Evolutionary conservation across 805 yeast genomes (phyloP).

Genomic region (Nakazawaea molendinolei): DNA sequence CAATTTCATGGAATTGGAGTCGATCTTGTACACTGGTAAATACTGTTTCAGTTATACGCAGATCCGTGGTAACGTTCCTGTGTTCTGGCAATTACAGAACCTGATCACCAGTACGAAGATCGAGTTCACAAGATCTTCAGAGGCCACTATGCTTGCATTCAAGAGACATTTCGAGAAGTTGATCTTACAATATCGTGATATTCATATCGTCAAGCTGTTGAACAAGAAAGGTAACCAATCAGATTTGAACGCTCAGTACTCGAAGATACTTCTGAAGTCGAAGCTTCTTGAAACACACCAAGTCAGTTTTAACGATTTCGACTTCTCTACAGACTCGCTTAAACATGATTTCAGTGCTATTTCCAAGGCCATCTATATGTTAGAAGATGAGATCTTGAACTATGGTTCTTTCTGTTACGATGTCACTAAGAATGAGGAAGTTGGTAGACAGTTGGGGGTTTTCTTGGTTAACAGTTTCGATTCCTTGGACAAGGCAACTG

Average conservation of each 20-base stretch:
- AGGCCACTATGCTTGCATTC: slow-evolving; percentile 48
- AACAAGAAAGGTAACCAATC: slow-evolving; percentile 38
- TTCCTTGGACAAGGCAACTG: slow-evolving; percentile 43
- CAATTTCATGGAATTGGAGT: slow-evolving; percentile 46
- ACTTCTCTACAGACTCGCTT: slow-evolving; percentile 28
- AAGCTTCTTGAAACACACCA: slow-evolving; percentile 12
- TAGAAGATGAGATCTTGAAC: slow-evolving; percentile 28
- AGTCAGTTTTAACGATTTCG: slow-evolving; percentile 28
- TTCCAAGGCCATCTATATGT: slow-evolving; percentile 15
- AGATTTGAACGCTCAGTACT: slow-evolving; percentile 34
- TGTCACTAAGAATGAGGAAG: slow-evolving; percentile 24
- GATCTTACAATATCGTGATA: slow-evolving; percentile 40
- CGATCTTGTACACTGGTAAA: slow-evolving; percentile 34
- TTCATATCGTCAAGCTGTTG: slow-evolving; percentile 43
- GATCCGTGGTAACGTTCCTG: slow-evolving; percentile 48
- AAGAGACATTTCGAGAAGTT: slow-evolving; percentile 41
- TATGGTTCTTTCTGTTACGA: slow-evolving; percentile 42
- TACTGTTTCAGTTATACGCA: slow-evolving; percentile 38
- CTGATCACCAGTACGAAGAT: slow-evolving; percentile 37
- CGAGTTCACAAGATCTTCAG: slow-evolving; percentile 43
- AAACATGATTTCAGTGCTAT: slow-evolving; percentile 22
- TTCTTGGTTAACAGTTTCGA: slow-evolving; percentile 45
- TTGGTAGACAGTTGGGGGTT: slow-evolving; percentile 45
- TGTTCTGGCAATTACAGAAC: slow-evolving; percentile 46
- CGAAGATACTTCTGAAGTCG: slow-evolving; percentile 18